These are phyloP conservation scores for Amesomyces nigricolor DNA, from an alignment of 2,329 filamentous ascomycete genomes.

Conservation along the genomic window DNA sequence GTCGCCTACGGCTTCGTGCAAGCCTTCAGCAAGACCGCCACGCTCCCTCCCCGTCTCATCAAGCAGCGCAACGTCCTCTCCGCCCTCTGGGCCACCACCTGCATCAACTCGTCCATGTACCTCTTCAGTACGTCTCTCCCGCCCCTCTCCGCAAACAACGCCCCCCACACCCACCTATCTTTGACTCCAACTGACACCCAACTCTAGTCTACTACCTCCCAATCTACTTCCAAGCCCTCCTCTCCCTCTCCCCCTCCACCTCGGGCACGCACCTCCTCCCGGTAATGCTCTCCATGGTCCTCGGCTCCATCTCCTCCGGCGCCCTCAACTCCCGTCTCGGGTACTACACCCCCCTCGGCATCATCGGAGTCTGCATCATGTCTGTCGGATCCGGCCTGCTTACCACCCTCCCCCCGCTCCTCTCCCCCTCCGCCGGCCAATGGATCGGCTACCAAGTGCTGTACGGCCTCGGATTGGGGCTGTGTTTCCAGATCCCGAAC, in stretches of 20 bases:
- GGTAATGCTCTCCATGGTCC: slow-evolving; percentile 15
- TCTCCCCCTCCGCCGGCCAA: slow-evolving; percentile 27
- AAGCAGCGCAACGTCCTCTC: slow-evolving; percentile 35
- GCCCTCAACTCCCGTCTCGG: slow-evolving; percentile 15
- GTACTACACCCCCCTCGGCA: slow-evolving; percentile 23
- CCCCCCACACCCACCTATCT: too few species aligned
- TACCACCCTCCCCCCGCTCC: slow-evolving; percentile 29
- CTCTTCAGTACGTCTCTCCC: slow-evolving; percentile 1
- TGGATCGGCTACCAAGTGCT: slow-evolving; percentile 35
- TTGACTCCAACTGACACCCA: not conserved
- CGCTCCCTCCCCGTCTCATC: slow-evolving; percentile 40
- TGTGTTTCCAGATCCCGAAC: slow-evolving; percentile 34
- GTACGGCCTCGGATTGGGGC: slow-evolving; percentile 34
- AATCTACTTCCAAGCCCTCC: slow-evolving; percentile 35
- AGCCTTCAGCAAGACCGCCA: slow-evolving; percentile 32
- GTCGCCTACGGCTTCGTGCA: slow-evolving; percentile 34
- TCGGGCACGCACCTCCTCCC: slow-evolving; percentile 22
- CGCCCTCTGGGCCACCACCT: slow-evolving; percentile 33
- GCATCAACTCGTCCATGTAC: slow-evolving; percentile 27
- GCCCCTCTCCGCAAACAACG: not conserved
- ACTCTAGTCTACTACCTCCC: slow-evolving; percentile 40
- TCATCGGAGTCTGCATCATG: slow-evolving; percentile 24
- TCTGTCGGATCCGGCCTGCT: slow-evolving; percentile 35
- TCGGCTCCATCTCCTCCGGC: slow-evolving; percentile 17
- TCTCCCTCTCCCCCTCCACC: slow-evolving; percentile 22